Base-by-base conservation (phyloP, 2,329 filamentous ascomycete species). In the Achaetomium macrosporum region DNA sequence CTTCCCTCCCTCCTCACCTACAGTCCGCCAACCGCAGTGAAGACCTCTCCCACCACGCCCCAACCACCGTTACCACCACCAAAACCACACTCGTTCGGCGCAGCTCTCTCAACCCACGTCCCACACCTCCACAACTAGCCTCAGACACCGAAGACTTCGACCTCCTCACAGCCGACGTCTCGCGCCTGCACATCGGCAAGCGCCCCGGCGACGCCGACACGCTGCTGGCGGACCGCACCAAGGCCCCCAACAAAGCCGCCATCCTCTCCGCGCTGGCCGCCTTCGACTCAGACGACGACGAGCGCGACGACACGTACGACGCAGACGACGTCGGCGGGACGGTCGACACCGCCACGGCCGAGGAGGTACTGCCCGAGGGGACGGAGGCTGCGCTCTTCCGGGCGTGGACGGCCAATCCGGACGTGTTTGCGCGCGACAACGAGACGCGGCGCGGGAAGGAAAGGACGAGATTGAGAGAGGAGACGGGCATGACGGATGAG, bases 281-380 rank as follows among this genome's bases (percentile, higher is more conserved):
- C 0, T 96, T 97, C 61, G 91, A 97, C 70, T 86, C 85, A 0
- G 92, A 97, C 62, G 93, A 97, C 60, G 93, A 99, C 67, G 93
- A 99, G 71, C 82, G 90, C 35, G 93, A 99, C 68, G 93, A 99
- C 67, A 97, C 92, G 0, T 99, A 99, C 66, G 93, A 99, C 63
- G 83, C 85, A 1, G 89, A 84, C 46, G 93, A 97, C 64, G 90
- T 97, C 2, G 93, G 93, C 35, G 91, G 92, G 19, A 88, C 88
- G 0, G 84, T 96, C 16, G 75, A 79, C 6, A 76, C 82, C 13
- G 8, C 52, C 3, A 70, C 1, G 74, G 78, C 52, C 13, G 29
- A 4, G 8, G 74, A 69, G 13, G 63, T 61, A 9, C 35, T 44
- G 2, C 13, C 29, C 1, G 42, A 37, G 5, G 47, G 13, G 16